These are phyloP conservation scores for Allomyces macrogynus DNA, from an alignment of 192 early-diverging fungal genomes.

Conservation along the genomic window DNA sequence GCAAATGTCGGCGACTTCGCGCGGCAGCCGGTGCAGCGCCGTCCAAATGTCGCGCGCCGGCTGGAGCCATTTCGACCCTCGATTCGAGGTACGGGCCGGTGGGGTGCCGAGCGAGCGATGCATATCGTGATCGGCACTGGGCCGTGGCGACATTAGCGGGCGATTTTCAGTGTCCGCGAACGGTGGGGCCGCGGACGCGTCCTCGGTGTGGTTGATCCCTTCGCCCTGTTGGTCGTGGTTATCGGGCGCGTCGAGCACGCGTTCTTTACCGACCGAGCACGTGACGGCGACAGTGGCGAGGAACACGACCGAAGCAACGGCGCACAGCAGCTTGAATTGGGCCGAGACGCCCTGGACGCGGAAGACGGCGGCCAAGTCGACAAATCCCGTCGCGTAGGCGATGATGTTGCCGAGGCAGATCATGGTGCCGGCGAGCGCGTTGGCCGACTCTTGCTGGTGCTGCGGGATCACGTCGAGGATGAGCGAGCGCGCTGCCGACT, in stretches of 20 bases:
- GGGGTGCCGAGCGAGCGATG: too few relatives aligned
- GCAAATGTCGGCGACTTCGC: conserved; percentile 45
- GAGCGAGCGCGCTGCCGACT: conserved; percentile 50
- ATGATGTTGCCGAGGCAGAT: conserved; percentile 56
- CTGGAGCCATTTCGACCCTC: too few relatives aligned
- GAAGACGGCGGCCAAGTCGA: conserved; percentile 48
- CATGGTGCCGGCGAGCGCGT: conserved; percentile 74
- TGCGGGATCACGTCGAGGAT: conserved; percentile 66
- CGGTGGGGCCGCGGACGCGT: too few relatives aligned
- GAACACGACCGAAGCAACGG: conserved; percentile 47
- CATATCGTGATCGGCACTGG: too few relatives aligned
- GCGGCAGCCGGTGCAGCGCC: too few relatives aligned
- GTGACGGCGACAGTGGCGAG: conserved; percentile 31
- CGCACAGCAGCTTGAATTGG: conserved; percentile 64
- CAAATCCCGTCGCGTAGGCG: conserved; percentile 68
- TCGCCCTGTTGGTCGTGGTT: conserved; percentile 9
- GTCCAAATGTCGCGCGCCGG: too few relatives aligned
- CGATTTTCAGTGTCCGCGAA: too few relatives aligned
- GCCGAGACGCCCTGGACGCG: conserved; percentile 39
- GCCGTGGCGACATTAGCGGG: too few relatives aligned
- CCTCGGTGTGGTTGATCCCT: neutral
- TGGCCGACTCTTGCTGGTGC: conserved; percentile 58
- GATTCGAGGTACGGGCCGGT: too few relatives aligned
- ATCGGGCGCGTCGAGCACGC: conserved; percentile 10
- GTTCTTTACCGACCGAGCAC: conserved; percentile 40